Percentiles rank a stretch among this genome's conserved stretches.
Evolutionary conservation across 78 protist genomes (phyloP).

Genomic region (Dictyostelium discoideum): DNA sequence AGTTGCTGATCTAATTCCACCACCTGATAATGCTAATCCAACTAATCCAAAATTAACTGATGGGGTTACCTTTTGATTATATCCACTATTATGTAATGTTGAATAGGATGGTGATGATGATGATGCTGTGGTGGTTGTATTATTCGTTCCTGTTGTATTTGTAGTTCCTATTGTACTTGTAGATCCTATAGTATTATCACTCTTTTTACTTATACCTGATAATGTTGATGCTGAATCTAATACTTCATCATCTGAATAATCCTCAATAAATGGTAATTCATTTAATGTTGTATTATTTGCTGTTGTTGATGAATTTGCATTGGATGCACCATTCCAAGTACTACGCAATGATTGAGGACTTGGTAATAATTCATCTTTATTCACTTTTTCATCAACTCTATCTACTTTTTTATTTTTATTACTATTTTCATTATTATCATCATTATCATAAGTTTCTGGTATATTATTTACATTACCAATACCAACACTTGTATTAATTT

Average conservation of each 20-base stretch:
- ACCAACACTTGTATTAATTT: not conserved
- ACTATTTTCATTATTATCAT: not conserved
- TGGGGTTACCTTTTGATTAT: constrained; percentile 14
- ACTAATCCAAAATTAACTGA: constrained; percentile 47
- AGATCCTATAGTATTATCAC: not conserved
- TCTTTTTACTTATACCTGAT: not conserved
- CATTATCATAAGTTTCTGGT: not conserved
- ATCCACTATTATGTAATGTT: not conserved
- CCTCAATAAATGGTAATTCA: constrained; percentile 16
- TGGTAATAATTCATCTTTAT: not conserved
- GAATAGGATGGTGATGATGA: not conserved
- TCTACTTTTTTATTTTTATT: not conserved
- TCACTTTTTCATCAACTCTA: not conserved
- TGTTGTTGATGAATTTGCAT: not conserved
- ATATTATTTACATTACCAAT: not conserved
- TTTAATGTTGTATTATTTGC: not conserved
- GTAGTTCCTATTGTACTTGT: not conserved
- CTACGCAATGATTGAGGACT: not conserved
- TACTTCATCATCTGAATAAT: not conserved
- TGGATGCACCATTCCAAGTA: not conserved
- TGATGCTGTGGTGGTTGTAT: not conserved
- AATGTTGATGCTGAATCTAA: not conserved
- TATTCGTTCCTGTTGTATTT: too few species aligned
- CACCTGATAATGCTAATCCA: constrained; percentile 70
- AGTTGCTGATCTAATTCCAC: constrained; percentile 77